These are phyloP conservation scores for Trichosanthes truncata DNA, from an alignment of 306 rosid genomes.

Conservation along the genomic window DNA sequence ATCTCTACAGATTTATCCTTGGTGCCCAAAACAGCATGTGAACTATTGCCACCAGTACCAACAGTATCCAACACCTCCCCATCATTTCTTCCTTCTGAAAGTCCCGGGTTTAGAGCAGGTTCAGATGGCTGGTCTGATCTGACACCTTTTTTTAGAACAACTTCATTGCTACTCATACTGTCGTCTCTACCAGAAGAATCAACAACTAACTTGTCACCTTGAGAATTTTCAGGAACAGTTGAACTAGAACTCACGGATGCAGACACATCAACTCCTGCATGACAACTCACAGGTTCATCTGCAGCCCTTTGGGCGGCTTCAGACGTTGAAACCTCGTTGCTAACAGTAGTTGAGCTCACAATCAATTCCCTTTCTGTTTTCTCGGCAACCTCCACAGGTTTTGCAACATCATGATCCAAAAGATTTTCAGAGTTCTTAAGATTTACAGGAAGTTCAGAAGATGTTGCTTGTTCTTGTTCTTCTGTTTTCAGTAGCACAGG, in stretches of 20 bases:
- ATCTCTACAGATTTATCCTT: constrained; percentile 51
- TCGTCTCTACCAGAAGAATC: constrained; percentile 28
- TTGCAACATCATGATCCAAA: constrained; percentile 13
- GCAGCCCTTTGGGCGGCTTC: constrained; percentile 20
- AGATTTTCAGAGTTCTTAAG: constrained; percentile 12
- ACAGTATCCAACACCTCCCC: constrained; percentile 32
- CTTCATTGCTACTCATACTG: constrained; percentile 18
- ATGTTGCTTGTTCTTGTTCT: constrained; percentile 16
- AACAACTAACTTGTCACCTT: constrained; percentile 4
- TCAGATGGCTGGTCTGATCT: constrained; percentile 26
- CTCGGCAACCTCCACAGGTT: constrained; percentile 14
- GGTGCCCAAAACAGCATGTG: constrained; percentile 26
- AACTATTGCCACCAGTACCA: constrained; percentile 18
- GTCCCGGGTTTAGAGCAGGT: constrained; percentile 13
- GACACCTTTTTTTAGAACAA: constrained; percentile 19
- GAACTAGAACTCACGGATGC: constrained; percentile 17
- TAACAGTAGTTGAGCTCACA: constrained; percentile 13
- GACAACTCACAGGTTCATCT: constrained; percentile 26
- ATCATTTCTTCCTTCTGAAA: constrained; percentile 27
- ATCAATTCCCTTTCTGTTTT: constrained; percentile 21
- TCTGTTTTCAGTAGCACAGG: constrained; percentile 12
- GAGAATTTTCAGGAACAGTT: constrained; percentile 14
- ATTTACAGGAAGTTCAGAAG: constrained; percentile 22
- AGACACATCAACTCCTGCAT: constrained; percentile 25
- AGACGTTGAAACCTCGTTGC: constrained; percentile 14